phyloP scores from a whole-genome alignment of 2,329 filamentous ascomycete genomes.

The Hypoxylon sp. region DNA sequence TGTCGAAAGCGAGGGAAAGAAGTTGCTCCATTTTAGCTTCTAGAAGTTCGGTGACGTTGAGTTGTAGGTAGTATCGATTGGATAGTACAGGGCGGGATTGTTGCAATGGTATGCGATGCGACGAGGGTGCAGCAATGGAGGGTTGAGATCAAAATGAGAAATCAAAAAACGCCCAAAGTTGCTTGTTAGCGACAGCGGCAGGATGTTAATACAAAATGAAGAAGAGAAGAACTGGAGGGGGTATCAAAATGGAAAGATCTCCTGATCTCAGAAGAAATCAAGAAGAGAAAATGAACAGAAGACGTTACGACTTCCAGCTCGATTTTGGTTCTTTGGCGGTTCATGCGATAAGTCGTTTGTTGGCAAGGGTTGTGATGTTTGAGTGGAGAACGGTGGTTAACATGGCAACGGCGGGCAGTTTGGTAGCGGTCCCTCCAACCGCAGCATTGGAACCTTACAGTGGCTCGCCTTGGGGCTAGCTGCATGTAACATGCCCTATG shows the following conservation, averaged over 20 bases:
- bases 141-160: conserved; percentile 11
- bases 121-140: conserved; percentile 15
- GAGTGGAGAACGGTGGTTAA: conserved; percentile 37
- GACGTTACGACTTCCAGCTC: not conserved
- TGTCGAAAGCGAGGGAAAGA: conserved; percentile 94
- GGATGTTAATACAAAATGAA: conserved; percentile 53
- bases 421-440: not conserved
- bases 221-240: conserved; percentile 48
- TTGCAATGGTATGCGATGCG: conserved; percentile 16
- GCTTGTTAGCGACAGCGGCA: conserved; percentile 29
- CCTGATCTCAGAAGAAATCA: conserved; percentile 33
- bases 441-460: conserved; percentile 1
- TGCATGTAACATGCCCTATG: conserved; percentile 17
- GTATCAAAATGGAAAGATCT: conserved; percentile 35
- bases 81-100: conserved; percentile 1
- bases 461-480: conserved; percentile 19
- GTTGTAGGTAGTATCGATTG: not conserved
- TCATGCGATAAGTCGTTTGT: conserved; percentile 29
- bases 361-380: conserved; percentile 36
- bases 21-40: conserved; percentile 82
- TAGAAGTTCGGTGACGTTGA: not conserved
- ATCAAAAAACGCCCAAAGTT: conserved; percentile 31
- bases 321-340: conserved; percentile 30
- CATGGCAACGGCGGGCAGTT: conserved; percentile 31
- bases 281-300: conserved; percentile 14